Conservation (phyloP, 2,329 filamentous ascomycete species). For the Plenodomus tracheiphilus region DNA sequence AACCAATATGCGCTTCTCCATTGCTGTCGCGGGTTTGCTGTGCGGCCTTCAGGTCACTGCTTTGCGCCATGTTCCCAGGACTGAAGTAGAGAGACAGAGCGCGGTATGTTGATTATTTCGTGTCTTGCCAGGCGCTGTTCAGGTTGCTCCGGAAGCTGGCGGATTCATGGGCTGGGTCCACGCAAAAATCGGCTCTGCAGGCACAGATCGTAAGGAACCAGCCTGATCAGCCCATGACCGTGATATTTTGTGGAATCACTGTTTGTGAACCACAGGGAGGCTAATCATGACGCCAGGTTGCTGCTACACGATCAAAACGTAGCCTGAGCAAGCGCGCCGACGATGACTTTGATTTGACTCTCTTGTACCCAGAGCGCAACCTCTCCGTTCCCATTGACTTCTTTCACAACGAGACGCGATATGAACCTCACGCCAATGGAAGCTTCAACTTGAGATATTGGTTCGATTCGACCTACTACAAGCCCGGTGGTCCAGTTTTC, state of each 20-base stretch:
- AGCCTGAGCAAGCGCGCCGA: constrained; percentile 31
- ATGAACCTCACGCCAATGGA: constrained; percentile 73
- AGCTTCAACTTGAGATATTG: constrained; percentile 77
- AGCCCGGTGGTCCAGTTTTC: constrained; percentile 77
- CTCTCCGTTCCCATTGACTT: constrained; percentile 71
- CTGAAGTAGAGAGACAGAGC: constrained; percentile 20
- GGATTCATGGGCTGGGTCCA: too few relatives aligned
- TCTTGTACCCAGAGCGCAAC: constrained; percentile 55
- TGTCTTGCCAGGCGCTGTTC: too few relatives aligned
- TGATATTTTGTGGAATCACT: too few relatives aligned
- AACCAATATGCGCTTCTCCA: constrained; percentile 31
- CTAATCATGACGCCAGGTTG: constrained; percentile 11
- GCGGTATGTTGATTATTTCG: too few relatives aligned
- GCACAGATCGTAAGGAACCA: too few relatives aligned
- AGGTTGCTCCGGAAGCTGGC: too few relatives aligned
- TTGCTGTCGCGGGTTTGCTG: constrained; percentile 23
- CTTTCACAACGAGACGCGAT: constrained; percentile 77
- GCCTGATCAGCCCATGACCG: too few relatives aligned
- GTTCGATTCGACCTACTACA: constrained; percentile 78
- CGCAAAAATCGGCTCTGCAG: too few relatives aligned
- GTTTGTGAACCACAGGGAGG: constrained; percentile 1
- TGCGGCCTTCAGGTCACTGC: constrained; percentile 31
- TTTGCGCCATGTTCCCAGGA: constrained; percentile 21
- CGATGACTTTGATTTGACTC: constrained; percentile 35
- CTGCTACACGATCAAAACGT: constrained; percentile 18